A percentile compares a stretch with the other conserved stretches of the same genome.
Evolutionary conservation across 148 eudicot genomes (phyloP).

Genomic region (Silene conica): DNA sequence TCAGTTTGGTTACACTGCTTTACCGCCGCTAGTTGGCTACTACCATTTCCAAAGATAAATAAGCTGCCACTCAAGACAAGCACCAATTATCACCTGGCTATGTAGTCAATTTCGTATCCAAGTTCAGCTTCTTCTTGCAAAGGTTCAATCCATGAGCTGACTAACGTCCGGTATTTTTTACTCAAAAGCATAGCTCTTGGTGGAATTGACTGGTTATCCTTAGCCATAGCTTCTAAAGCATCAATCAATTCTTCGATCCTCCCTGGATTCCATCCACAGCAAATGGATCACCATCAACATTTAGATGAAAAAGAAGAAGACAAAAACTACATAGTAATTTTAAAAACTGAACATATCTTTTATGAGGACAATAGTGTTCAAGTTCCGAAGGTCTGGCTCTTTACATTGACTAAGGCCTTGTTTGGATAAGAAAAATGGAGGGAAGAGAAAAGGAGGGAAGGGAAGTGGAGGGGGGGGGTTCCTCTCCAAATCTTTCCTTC

Average conservation of each 20-base stretch:
- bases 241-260: slow-evolving; percentile 79
- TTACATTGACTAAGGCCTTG: background rate
- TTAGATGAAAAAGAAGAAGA: background rate
- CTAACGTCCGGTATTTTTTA: slow-evolving; percentile 82
- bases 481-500: no score
- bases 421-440: no score
- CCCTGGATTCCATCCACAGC: slow-evolving; percentile 45
- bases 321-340: background rate
- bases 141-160: slow-evolving; percentile 99
- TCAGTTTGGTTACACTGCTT: background rate
- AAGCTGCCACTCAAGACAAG: background rate
- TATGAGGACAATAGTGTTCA: background rate
- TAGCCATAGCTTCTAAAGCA: slow-evolving; percentile 86
- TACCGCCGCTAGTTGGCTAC: background rate
- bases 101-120: slow-evolving; percentile 89
- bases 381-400: background rate
- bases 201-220: slow-evolving; percentile 79
- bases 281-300: background rate
- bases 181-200: slow-evolving; percentile 93
- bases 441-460: no score
- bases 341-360: background rate
- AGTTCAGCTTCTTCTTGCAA: slow-evolving; percentile 98
- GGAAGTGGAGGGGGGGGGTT: no score
- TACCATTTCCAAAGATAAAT: background rate
- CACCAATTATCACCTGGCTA: slow-evolving; percentile 57